Base-by-base conservation (phyloP, 768 basidiomycete species). In the Daedaleopsis nitida region DNA sequence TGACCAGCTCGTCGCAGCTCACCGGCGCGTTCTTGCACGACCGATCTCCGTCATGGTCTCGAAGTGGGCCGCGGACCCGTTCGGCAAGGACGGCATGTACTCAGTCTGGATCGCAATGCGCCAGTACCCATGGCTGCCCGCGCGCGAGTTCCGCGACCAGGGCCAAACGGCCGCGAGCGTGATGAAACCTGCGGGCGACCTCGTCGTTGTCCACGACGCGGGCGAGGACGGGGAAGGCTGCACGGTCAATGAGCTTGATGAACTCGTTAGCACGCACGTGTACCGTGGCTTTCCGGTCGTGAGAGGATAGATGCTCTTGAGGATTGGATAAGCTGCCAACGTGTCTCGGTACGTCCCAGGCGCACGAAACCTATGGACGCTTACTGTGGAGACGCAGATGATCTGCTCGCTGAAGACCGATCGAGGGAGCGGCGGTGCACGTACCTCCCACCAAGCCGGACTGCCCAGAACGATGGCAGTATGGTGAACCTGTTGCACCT, bases 11-110 rank as follows among this genome's bases (percentile, higher is more conserved):
- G 19, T 21, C 14, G 7, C 42, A 89, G 87, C 76, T 91, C n/a
- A 91, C 89, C 21, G 89, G 89, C 16, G 89, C 89, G 4, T 75
- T 91, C 27, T 90, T 88, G 14, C 89, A 91, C 74, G 89, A 90
- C n/a, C 77, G 89, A 85, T 91, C 51, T 85, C 84, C 57, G 87
- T 91, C 54, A 88, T 89, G 85, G 82, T 84, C 21, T 79, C 87
- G 8, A 91, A 91, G 76, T 90, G 86, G 85, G 85, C 89, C 12
- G 89, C 84, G 8, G 89, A 91, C 67, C 87, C 86, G 13, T 77
- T 88, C 57, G 85, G 83, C 3, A 82, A 81, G 61, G 86, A 87
- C 62, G 87, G 87, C 16, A 88, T 89, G 47, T 91, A 89, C 68
- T 73, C 85, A 27, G 82, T 82, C 17, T 89, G 88, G 88, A 89